Evolutionary conservation across 495 filamentous ascomycete species (phyloP).

Genomic region (Clohesyomyces aquaticus): DNA sequence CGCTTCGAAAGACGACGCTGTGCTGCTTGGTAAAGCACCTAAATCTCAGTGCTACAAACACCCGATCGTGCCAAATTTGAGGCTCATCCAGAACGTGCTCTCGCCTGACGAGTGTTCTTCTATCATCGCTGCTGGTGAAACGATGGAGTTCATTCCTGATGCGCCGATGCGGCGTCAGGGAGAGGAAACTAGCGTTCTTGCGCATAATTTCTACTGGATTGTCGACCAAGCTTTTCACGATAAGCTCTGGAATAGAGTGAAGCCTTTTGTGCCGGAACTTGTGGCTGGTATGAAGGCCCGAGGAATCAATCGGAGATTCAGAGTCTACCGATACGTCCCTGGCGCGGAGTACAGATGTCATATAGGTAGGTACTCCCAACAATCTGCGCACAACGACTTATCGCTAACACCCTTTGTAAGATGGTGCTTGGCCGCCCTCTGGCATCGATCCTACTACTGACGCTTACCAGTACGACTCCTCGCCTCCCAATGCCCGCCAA

Average conservation of each 20-base stretch:
- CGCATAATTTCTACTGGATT: slow-evolving; percentile 60
- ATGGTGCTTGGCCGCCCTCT: slow-evolving; percentile 57
- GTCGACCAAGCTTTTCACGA: slow-evolving; percentile 51
- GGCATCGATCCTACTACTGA: slow-evolving; percentile 46
- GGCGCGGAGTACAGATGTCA: slow-evolving; percentile 53
- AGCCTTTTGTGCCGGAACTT: slow-evolving; percentile 46
- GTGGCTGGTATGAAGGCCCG: slow-evolving; percentile 48
- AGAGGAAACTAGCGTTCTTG: slow-evolving; percentile 51
- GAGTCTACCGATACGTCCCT: slow-evolving; percentile 56
- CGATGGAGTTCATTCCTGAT: slow-evolving; percentile 53
- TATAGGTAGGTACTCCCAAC: no score
- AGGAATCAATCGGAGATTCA: slow-evolving; percentile 55
- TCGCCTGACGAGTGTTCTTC: slow-evolving; percentile 49
- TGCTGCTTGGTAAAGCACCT: slow-evolving; percentile 43
- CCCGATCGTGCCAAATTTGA: slow-evolving; percentile 50
- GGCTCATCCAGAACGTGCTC: slow-evolving; percentile 49
- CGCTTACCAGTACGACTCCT: slow-evolving; percentile 53
- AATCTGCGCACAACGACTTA: no score
- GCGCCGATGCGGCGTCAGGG: slow-evolving; percentile 53
- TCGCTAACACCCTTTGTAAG: no score
- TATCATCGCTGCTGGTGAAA: slow-evolving; percentile 54
- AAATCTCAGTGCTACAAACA: slow-evolving; percentile 46
- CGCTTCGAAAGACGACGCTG: slow-evolving; percentile 46
- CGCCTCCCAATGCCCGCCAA: slow-evolving; percentile 51
- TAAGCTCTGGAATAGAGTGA: slow-evolving; percentile 51